phyloP scores from a whole-genome alignment of 441 rosid genomes.

The Erysimum pusillum region DNA sequence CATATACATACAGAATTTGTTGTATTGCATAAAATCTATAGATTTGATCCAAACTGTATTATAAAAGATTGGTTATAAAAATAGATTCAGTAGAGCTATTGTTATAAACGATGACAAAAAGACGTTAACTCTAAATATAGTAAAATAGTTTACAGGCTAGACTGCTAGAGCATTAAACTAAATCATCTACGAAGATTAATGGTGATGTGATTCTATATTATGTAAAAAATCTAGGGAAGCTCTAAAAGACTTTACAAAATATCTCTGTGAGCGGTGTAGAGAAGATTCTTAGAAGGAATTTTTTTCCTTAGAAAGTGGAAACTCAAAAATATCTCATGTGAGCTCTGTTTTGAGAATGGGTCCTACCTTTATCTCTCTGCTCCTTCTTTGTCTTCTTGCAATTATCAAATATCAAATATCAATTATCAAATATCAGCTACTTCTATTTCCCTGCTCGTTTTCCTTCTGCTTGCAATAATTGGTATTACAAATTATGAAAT shows the following conservation, averaged over 20 bases:
- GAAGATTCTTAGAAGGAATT: conserved; percentile 27
- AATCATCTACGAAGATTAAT: not conserved
- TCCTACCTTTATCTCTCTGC: not conserved
- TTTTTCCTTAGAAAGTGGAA: not conserved
- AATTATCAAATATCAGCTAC: not conserved
- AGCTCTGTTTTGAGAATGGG: conserved; percentile 35
- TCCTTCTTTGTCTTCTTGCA: conserved; percentile 19
- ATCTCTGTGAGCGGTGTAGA: conserved; percentile 12
- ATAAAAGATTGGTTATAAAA: not conserved
- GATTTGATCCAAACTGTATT: not conserved
- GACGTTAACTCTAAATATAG: not conserved
- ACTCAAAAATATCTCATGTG: conserved; percentile 36
- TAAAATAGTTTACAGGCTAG: not conserved
- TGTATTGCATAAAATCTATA: not conserved
- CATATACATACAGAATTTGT: not conserved
- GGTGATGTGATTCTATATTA: not conserved
- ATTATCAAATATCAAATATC: too few relatives aligned
- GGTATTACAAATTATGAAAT: not conserved
- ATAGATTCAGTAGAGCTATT: not conserved
- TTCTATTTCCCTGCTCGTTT: not conserved
- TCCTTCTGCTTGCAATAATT: not conserved
- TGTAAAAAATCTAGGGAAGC: not conserved
- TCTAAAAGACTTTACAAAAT: not conserved
- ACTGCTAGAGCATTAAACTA: not conserved
- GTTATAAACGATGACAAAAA: not conserved